Evolutionary conservation across 352 stramenopile genomes (phyloP), one percentile per base, ranked within the genome.

Genomic region (Albugo candida): DNA sequence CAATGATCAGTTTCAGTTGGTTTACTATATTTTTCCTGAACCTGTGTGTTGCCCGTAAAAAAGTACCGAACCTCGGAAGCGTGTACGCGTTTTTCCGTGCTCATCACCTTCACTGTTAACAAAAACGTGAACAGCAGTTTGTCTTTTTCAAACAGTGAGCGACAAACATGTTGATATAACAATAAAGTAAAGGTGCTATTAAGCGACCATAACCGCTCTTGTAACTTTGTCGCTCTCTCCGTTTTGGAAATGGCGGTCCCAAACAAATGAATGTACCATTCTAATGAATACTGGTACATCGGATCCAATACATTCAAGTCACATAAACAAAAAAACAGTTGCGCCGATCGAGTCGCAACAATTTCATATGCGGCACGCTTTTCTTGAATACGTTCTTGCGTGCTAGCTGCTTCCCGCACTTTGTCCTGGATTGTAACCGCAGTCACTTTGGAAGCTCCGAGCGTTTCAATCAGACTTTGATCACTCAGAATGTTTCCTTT

Each of bases 231-330:
- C 4, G 73, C 59, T 41, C 82, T 89, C 27, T 87, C 72, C 0
- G 88, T 83, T 8, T 82, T 68, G 11, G 72, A 64, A 49, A 97
- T 95, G 2, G 89, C 77, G 36, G 91, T 81, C 34, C 93, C 70
- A 52, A 97, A 97, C 16, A 97, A 63, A 40, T 92, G 89, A 56
- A 95, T 96, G 59, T 96, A 97, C 87, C 88, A 97, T 47, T 95
- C 80, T 20, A 97, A 78, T 13, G 80, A 86, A 64, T 97, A 97
- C 64, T 97, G 81, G 60, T 97, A 97, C 92, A 97, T 97, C 1
- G 91, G 91, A 44, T 97, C 91, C 14, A 97, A 88, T 16, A 87
- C 71, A 4, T 70, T 77, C 17, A 97, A 61, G 37, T 96, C 83
- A 0, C 83, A 81, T 41, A 97, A 95, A 41, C 82, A 92, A 57